Percentiles rank a stretch among this genome's conserved stretches.
These are phyloP conservation scores for Suillus variegatus DNA, from an alignment of 768 basidiomycete species.

Conservation along the genomic window DNA sequence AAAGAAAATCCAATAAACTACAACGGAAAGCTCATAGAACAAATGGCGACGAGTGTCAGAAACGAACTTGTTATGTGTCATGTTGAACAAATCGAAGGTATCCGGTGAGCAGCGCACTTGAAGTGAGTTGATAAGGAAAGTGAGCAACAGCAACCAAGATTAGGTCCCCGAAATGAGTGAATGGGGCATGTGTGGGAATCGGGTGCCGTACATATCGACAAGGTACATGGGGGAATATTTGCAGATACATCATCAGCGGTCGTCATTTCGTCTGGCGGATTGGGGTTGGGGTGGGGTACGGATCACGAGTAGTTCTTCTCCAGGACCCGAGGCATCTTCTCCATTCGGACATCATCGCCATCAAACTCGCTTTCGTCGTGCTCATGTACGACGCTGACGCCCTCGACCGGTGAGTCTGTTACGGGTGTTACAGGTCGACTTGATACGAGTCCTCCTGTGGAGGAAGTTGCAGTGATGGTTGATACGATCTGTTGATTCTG, in stretches of 20 bases:
- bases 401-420: conserved; percentile 44
- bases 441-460: conserved; percentile 66
- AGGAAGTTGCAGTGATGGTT: conserved; percentile 72
- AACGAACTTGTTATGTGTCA: not conserved
- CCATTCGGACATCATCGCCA: conserved; percentile 39
- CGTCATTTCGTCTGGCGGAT: not conserved
- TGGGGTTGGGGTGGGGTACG: not conserved
- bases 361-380: conserved; percentile 46
- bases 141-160: not conserved
- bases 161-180: conserved; percentile 1
- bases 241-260: conserved; percentile 1
- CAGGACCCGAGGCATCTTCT: conserved; percentile 35
- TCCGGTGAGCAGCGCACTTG: not conserved
- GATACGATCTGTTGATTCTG: conserved; percentile 67
- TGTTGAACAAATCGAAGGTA: conserved; percentile 1
- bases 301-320: conserved; percentile 55
- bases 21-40: not conserved
- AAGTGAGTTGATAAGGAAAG: not conserved
- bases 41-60: not conserved
- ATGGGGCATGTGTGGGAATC: not conserved
- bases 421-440: conserved; percentile 76
- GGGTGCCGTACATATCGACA: conserved; percentile 2
- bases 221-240: conserved; percentile 4
- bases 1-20: conserved; percentile 1
- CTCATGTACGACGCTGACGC: conserved; percentile 42